Conservation (phyloP, 73 alveolate genomes). For the Tetrahymena borealis region DNA sequence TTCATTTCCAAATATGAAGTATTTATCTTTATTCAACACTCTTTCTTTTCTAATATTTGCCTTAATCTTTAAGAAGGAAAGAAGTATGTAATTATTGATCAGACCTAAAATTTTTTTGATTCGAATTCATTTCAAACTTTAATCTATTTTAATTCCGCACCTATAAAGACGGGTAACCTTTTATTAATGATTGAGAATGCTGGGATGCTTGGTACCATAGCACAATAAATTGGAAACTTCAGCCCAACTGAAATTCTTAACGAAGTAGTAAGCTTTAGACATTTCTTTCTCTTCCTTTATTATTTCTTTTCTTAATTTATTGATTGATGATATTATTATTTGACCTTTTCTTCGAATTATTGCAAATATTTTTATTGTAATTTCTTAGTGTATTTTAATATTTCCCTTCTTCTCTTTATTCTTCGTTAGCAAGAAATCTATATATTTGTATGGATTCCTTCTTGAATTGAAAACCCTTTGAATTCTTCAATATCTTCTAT, state of each 20-base stretch:
- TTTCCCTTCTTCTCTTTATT: background rate
- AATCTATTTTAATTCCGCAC: background rate
- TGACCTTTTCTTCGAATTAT: background rate
- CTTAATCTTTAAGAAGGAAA: too few relatives aligned
- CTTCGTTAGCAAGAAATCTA: background rate
- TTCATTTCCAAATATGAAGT: too few relatives aligned
- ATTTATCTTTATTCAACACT: too few relatives aligned
- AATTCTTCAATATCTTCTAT: too few relatives aligned
- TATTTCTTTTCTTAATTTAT: background rate
- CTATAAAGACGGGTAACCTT: conserved; percentile 36
- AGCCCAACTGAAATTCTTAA: conserved; percentile 39
- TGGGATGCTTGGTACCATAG: conserved; percentile 35
- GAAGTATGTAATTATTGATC: background rate
- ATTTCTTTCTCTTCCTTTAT: conserved; percentile 3
- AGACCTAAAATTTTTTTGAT: background rate
- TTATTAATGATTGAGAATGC: conserved; percentile 4
- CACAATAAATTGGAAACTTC: conserved; percentile 31
- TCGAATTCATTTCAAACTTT: background rate
- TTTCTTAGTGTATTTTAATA: background rate
- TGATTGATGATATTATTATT: background rate
- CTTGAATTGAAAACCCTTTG: too few relatives aligned
- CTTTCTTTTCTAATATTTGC: too few relatives aligned
- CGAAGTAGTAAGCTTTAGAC: conserved; percentile 40
- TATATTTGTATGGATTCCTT: too few relatives aligned
- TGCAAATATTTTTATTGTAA: background rate